Evolutionary conservation across 1,139 yeast species (phyloP), one percentile per base, ranked within the genome.

Genomic region (Kazachstania sp.): DNA sequence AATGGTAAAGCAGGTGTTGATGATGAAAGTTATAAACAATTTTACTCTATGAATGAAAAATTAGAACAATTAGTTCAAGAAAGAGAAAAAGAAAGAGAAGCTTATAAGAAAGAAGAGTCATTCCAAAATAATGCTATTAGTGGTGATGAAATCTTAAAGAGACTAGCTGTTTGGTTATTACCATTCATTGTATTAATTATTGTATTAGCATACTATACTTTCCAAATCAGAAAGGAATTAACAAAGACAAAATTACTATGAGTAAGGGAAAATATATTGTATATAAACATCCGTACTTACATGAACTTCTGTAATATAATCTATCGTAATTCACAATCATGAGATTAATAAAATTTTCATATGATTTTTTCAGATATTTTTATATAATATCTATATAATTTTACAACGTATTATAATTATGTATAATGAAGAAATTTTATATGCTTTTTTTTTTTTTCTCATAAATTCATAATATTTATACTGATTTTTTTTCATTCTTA

Each of bases 201-300:
- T 9, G 57, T 61, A 1, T 58, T 69, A 58, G 70, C 71, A 34
- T 66, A 67, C 52, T 67, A 67, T 48, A 68, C 71, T 11, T 69
- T 66, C 52, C 66, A 59, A 48, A 58, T 70, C 29, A 70, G 71
- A 54, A 69, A 68, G 55, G 73, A 70, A 47, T 68, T 65, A 41
- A 58, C 65, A 29, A 70, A 69, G 51, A 64, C 70, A 15, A 70
- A 70, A 51, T 49, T 68, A 19, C 51, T 69, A 38, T 69, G 53
- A 38, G n/a, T n/a, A n/a, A n/a, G n/a, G n/a, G 3, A n/a, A 8
- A 18, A 38, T 32, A 34, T 15, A 31, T n/a, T 19, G 37, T 43
- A 16, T 37, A 23, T 23, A 23, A 23, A 23, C 4, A 23, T 23
- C 8, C 12, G 19, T 8, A 16, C 16, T 11, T 35, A 35, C 16